These are phyloP conservation scores for Cutaneotrichosporon sp. DNA, from an alignment of 1,284 basidiomycete species.

Conservation along the genomic window DNA sequence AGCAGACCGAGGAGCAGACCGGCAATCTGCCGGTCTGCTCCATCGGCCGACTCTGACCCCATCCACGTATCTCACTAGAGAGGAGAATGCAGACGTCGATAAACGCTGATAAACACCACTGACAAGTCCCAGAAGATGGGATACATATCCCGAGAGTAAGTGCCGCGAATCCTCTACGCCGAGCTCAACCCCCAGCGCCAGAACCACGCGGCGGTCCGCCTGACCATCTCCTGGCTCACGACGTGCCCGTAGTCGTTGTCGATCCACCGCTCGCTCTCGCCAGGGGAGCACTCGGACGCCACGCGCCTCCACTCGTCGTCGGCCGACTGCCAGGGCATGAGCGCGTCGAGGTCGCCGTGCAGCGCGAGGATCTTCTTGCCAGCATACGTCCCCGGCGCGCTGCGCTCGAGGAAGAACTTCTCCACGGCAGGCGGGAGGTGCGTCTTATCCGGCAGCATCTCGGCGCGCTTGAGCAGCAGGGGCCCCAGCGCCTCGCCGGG, in stretches of 20 bases:
- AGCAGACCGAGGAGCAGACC: too few species aligned
- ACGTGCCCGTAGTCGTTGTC: conserved; percentile 51
- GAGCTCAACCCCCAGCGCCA: conserved; percentile 41
- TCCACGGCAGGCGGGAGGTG: neutral
- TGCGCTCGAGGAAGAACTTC: neutral
- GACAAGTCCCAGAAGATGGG: too few species aligned
- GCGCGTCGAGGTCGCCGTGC: conserved; percentile 56
- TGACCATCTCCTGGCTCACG: conserved; percentile 49
- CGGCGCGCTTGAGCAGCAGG: conserved; percentile 53
- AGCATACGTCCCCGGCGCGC: conserved; percentile 53
- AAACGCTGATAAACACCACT: too few species aligned
- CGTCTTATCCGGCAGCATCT: neutral
- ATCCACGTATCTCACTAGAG: too few species aligned
- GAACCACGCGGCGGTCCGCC: conserved; percentile 46
- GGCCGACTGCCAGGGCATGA: conserved; percentile 40
- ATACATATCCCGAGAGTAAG: too few species aligned
- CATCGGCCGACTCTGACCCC: too few species aligned
- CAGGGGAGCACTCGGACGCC: conserved; percentile 55
- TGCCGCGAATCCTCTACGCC: neutral
- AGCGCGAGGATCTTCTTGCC: conserved; percentile 70
- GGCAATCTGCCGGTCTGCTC: too few species aligned
- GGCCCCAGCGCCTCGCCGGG: conserved; percentile 13
- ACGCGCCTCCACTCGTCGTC: conserved; percentile 9
- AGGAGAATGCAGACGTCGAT: too few species aligned
- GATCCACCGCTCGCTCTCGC: conserved; percentile 37